Conservation (phyloP, 1,139 yeast genomes). For the Pichia inconspicua region DNA sequence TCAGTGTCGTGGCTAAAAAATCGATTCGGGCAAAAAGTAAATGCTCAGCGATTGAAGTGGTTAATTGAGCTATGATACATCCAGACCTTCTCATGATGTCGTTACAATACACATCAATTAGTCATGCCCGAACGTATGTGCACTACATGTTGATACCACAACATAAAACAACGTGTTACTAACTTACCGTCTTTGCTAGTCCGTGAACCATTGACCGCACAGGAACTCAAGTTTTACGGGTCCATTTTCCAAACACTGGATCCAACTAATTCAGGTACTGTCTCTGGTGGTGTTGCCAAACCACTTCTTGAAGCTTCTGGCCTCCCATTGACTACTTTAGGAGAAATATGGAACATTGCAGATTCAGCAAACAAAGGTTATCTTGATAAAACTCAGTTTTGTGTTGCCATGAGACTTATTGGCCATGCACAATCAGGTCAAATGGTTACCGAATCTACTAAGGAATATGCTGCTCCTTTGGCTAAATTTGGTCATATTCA, state of each 20-base stretch:
- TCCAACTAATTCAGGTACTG: slow-evolving; percentile 67
- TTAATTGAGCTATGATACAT: no score
- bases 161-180: neutral
- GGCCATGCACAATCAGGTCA: slow-evolving; percentile 81
- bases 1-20: neutral
- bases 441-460: slow-evolving; percentile 33
- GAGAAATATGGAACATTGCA: slow-evolving; percentile 91
- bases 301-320: slow-evolving; percentile 82
- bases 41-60: neutral
- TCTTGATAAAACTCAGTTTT: slow-evolving; percentile 73
- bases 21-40: neutral
- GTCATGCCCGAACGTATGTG: neutral
- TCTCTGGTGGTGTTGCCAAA: slow-evolving; percentile 89
- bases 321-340: slow-evolving; percentile 66
- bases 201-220: slow-evolving; percentile 49
- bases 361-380: slow-evolving; percentile 82
- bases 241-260: slow-evolving; percentile 75
- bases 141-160: no score
- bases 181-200: slow-evolving; percentile 4
- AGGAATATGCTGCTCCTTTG: slow-evolving; percentile 50
- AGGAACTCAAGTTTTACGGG: slow-evolving; percentile 69
- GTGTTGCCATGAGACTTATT: slow-evolving; percentile 79
- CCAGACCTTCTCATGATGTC: neutral
- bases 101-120: no score
- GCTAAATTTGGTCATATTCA: slow-evolving; percentile 42